Percentiles rank a stretch among this genome's conserved stretches.
Evolutionary conservation across 2,329 filamentous ascomycete species (phyloP).

Genomic region (Colletotrichum tabaci): DNA sequence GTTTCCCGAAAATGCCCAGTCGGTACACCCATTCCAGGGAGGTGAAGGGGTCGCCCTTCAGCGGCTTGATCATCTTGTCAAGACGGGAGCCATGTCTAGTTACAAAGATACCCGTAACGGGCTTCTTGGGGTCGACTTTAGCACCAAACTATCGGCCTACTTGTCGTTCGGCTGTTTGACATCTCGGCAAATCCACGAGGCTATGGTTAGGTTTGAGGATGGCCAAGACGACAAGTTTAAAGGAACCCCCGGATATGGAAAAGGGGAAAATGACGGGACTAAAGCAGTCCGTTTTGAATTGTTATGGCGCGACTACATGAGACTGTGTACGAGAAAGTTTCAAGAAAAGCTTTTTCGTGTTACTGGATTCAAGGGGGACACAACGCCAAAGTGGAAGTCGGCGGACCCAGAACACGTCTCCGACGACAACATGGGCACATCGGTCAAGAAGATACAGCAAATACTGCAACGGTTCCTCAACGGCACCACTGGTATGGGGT

Average conservation of each 20-base stretch:
- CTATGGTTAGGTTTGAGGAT: slow-evolving; percentile 79
- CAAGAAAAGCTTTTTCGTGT: slow-evolving; percentile 74
- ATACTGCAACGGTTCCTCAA: slow-evolving; percentile 72
- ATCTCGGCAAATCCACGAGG: slow-evolving; percentile 79
- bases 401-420: slow-evolving; percentile 56
- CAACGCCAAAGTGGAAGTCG: slow-evolving; percentile 66
- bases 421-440: slow-evolving; percentile 44
- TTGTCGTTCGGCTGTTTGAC: slow-evolving; percentile 81
- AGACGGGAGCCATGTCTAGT: slow-evolving; percentile 70
- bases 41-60: slow-evolving; percentile 74
- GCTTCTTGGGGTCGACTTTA: slow-evolving; percentile 78
- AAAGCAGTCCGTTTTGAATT: slow-evolving; percentile 80
- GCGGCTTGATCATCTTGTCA: slow-evolving; percentile 73
- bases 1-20: slow-evolving; percentile 67
- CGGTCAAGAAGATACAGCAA: slow-evolving; percentile 57
- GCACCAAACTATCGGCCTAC: slow-evolving; percentile 82
- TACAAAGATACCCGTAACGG: slow-evolving; percentile 83
- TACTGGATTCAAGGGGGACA: slow-evolving; percentile 71
- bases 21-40: slow-evolving; percentile 77
- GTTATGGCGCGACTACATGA: slow-evolving; percentile 87
- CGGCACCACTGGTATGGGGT: slow-evolving; percentile 80
- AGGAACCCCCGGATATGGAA: slow-evolving; percentile 70
- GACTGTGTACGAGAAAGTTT: slow-evolving; percentile 81
- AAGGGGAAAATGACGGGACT: slow-evolving; percentile 81
- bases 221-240: slow-evolving; percentile 62